Percentiles rank a stretch among this genome's conserved stretches.
These are phyloP conservation scores for Pezicula radicicola DNA, from an alignment of 2,329 filamentous ascomycete genomes.

Conservation along the genomic window DNA sequence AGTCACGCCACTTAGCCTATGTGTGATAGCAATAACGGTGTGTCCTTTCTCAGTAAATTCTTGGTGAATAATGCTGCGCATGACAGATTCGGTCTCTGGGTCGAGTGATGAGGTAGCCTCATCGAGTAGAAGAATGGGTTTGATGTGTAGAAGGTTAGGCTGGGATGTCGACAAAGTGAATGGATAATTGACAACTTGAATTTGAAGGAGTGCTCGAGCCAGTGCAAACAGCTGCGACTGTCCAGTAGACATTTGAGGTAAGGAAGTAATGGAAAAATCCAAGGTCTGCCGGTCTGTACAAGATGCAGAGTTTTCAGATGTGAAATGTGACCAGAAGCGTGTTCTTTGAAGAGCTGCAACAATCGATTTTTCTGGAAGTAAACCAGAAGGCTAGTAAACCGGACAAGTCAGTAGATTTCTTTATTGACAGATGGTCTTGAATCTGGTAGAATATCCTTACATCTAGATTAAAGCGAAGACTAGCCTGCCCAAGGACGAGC, in stretches of 20 bases:
- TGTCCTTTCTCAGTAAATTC: constrained; percentile 20
- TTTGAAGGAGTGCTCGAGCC: constrained; percentile 38
- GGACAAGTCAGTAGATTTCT: neutral
- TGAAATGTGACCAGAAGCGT: neutral
- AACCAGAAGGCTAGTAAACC: neutral
- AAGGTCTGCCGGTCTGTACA: constrained; percentile 13
- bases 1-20: constrained; percentile 23
- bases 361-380: constrained; percentile 11
- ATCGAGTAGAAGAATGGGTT: constrained; percentile 36
- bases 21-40: constrained; percentile 31
- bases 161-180: neutral
- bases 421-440: neutral
- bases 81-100: constrained; percentile 22
- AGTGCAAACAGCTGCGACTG: constrained; percentile 45
- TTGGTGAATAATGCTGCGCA: constrained; percentile 26
- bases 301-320: neutral
- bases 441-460: constrained; percentile 1
- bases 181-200: neutral
- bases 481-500: constrained; percentile 30
- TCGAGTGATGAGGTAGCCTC: constrained; percentile 37
- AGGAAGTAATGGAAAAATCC: constrained; percentile 15
- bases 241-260: constrained; percentile 31
- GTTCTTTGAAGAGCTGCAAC: neutral
- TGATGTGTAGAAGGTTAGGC: constrained; percentile 4
- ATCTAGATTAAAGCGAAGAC: constrained; percentile 25